phyloP scores from a whole-genome alignment of 164 flowering plant species.

The Saururus chinensis region DNA sequence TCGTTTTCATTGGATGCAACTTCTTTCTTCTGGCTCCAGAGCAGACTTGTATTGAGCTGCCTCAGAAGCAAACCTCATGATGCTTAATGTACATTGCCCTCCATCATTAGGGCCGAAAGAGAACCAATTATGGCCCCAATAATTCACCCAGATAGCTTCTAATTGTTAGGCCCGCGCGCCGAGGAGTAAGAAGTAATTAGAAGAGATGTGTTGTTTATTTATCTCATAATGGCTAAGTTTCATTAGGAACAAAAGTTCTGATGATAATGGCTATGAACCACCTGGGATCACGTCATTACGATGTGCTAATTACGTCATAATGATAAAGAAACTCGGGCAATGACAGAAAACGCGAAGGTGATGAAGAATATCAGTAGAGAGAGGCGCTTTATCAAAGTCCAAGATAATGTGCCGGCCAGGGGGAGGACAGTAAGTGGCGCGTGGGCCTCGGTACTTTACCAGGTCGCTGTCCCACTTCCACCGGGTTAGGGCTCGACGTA shows the following conservation, averaged over 20 bases:
- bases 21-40: neutral
- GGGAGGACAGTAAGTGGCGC: slow-evolving; percentile 10
- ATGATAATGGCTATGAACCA: neutral
- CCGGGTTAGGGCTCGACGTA: neutral
- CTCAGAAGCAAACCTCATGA: no score
- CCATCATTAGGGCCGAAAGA: neutral
- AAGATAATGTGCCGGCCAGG: neutral
- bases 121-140: neutral
- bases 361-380: no score
- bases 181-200: neutral
- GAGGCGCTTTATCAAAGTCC: no score
- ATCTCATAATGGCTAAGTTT: no score
- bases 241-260: no score
- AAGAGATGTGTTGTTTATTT: no score
- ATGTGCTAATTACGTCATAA: neutral
- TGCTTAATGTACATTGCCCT: neutral
- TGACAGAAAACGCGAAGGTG: no score
- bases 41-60: no score
- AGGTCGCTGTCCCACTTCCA: neutral
- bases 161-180: no score
- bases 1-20: neutral
- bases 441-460: slow-evolving; percentile 5
- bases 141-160: no score
- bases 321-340: slow-evolving; percentile 4
- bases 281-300: neutral